Base-by-base conservation (phyloP, 345 rosid species). In the Melaleuca quinquenervia region DNA sequence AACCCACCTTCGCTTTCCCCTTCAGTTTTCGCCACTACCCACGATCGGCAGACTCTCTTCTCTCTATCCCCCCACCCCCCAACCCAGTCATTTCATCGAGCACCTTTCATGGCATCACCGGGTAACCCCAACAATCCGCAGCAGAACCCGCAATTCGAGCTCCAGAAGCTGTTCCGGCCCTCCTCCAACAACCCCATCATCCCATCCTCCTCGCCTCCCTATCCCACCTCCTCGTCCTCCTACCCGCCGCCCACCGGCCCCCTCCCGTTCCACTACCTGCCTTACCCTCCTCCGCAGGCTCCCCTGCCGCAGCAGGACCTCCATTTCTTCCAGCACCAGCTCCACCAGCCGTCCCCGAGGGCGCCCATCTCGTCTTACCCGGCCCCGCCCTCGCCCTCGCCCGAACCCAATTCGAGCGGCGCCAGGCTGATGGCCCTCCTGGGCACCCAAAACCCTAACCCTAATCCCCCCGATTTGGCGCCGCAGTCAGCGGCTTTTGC, bases 161-260 rank as follows among this genome's bases (percentile, higher is more conserved):
- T 70, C 48, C 80, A 70, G 80, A 70, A 70, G 80, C 80, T 84
- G 80, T 87, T 32, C 48, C 89, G 88, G 16, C 85, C 82, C 50
- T 27, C 88, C 70, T 54, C 85, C 84, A 29, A 56, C 60, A 52
- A 55, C 78, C 84, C 58, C 82, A 49, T 78, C 7, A 82, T 87
- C 48, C 56, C 90, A 12, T 62, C 90, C 20, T 50, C 89, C 18
- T 86, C 89, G 32, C 84, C 89, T 32, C 82, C 75, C 3, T 8
- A 53, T 88, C 8, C 74, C 88, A 76, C 86, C 29, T 90, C 92
- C 7, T 89, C 92, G 41, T 89, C 90, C 41, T 91, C 94, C 32
- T 92, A 90, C 44, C 91, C 93, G 62, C 89, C 92, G 3, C 90
- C 94, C 49, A 82, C 92, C 26, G 90, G 92, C 9, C 88, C 90